Percentiles rank a stretch among this genome's conserved stretches.
phyloP scores from a whole-genome alignment of 176 grass and related monocot genomes.

The Avena atlantica region DNA sequence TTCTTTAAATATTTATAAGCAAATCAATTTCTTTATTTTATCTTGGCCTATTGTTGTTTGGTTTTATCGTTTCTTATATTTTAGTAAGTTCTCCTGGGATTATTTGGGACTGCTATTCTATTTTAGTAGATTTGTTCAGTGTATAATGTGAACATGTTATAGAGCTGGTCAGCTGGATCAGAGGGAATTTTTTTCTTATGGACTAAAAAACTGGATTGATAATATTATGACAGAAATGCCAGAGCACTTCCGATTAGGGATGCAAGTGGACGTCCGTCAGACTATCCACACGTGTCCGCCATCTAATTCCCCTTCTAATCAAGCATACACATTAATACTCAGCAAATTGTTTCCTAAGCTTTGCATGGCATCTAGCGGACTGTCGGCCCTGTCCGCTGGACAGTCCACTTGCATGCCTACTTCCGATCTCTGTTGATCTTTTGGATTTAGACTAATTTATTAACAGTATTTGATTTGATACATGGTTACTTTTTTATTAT shows the following conservation, averaged over 20 bases:
- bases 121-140: constrained; percentile 17
- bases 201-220: not conserved
- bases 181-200: constrained; percentile 1
- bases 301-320: too few relatives aligned
- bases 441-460: not conserved
- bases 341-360: too few relatives aligned
- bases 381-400: too few relatives aligned
- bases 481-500: not conserved
- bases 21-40: not conserved
- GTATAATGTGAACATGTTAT: constrained; percentile 19
- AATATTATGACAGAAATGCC: constrained; percentile 29
- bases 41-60: not conserved
- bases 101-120: not conserved
- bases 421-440: constrained; percentile 31
- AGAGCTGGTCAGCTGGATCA: not conserved
- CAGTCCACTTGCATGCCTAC: not conserved
- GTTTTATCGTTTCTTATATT: not conserved
- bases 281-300: too few relatives aligned
- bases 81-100: not conserved
- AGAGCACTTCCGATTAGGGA: not conserved
- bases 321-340: too few relatives aligned
- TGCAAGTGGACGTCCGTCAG: too few relatives aligned
- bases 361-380: too few relatives aligned
- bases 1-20: constrained; percentile 7
- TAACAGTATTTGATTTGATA: constrained; percentile 36